phyloP scores from a whole-genome alignment of 179 eudicot species.

The Beta lomatogona region DNA sequence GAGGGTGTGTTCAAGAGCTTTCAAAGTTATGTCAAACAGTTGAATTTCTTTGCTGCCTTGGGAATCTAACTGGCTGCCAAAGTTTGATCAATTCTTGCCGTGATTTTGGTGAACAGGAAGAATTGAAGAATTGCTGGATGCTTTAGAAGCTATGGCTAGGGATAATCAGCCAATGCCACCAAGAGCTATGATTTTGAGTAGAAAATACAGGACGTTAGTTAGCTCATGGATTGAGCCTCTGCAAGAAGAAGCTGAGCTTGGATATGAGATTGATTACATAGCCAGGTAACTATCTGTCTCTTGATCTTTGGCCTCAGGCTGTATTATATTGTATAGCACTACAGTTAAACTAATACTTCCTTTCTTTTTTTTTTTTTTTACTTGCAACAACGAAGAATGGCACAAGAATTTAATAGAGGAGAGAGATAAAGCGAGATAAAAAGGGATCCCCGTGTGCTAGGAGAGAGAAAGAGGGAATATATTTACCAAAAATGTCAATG shows the following conservation, averaged over 20 bases:
- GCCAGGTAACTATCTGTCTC: conserved; percentile 58
- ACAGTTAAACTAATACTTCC: no score
- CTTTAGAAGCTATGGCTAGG: conserved; percentile 84
- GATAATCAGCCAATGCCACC: conserved; percentile 85
- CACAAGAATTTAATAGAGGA: no score
- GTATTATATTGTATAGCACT: no score
- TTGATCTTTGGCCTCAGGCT: not conserved
- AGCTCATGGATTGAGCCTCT: conserved; percentile 99
- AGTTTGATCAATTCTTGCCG: not conserved
- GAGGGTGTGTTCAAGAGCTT: not conserved
- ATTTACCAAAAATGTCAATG: no score
- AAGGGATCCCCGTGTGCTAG: no score
- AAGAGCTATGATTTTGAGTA: conserved; percentile 94
- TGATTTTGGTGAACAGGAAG: conserved; percentile 59
- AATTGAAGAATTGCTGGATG: conserved; percentile 81
- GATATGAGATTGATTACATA: conserved; percentile 87
- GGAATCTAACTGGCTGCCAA: not conserved
- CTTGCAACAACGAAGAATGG: no score
- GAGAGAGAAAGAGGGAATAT: no score
- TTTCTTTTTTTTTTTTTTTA: no score
- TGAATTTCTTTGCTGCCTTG: not conserved
- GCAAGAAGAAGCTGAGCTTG: conserved; percentile 98
- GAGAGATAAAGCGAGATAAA: no score
- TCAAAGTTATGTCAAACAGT: conserved; percentile 2
- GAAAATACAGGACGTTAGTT: conserved; percentile 84